A percentile compares a stretch with the other conserved stretches of the same genome.
Evolutionary conservation across 1,284 basidiomycete species (phyloP).

Genomic region (Trametes hirsuta): DNA sequence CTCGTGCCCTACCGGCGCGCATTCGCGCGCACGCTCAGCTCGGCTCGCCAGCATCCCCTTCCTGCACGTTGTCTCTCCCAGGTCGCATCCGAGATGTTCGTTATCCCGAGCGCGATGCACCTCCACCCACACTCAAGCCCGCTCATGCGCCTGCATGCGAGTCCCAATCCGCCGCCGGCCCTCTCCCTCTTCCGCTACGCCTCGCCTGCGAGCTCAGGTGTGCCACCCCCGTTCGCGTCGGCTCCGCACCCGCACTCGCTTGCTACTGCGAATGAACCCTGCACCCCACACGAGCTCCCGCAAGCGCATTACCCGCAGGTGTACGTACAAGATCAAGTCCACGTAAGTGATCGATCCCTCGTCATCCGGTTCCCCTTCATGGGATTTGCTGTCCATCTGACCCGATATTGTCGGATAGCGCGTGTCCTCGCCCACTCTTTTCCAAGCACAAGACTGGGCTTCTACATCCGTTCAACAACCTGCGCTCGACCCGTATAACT

Average conservation of each 20-base stretch:
- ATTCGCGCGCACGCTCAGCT: background rate
- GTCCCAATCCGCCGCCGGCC: background rate
- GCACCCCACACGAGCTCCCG: background rate
- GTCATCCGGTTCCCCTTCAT: background rate
- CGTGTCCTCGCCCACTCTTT: background rate
- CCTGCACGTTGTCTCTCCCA: background rate
- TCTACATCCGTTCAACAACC: too few species aligned
- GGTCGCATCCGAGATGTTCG: background rate
- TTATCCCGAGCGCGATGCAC: background rate
- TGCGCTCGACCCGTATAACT: too few species aligned
- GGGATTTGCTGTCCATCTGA: background rate
- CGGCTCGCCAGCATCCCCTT: background rate
- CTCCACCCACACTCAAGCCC: too few species aligned
- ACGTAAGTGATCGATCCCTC: background rate
- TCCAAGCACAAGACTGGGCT: too few species aligned
- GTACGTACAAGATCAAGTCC: background rate
- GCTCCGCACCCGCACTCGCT: background rate
- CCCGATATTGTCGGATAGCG: conserved; percentile 14
- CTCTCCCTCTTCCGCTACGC: background rate
- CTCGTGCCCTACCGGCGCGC: background rate
- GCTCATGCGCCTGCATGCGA: background rate
- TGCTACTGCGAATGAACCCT: conserved; percentile 2
- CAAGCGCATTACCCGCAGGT: background rate
- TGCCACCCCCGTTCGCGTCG: background rate
- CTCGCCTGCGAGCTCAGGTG: background rate